Conservation (phyloP, 352 stramenopile species). For the Plasmopara muralis region DNA sequence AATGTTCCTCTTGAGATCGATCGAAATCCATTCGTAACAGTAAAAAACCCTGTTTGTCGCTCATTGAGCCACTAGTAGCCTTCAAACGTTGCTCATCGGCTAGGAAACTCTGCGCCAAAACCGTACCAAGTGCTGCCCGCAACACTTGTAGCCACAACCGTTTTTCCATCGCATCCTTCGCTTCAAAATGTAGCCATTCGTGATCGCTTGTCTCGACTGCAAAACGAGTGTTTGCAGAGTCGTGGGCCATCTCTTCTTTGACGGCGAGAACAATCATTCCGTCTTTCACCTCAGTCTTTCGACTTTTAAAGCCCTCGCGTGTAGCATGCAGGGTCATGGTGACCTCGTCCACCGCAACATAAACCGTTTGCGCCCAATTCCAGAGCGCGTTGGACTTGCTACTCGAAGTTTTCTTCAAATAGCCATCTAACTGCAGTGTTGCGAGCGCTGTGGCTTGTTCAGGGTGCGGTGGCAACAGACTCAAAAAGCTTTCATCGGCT, state of each 20-base stretch:
- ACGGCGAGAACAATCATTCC: conserved; percentile 31
- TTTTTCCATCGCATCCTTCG: conserved; percentile 30
- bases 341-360: conserved; percentile 42
- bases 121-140: conserved; percentile 42
- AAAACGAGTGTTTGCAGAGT: conserved; percentile 24
- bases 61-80: not conserved
- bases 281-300: conserved; percentile 11
- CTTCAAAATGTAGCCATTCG: conserved; percentile 40
- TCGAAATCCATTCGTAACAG: conserved; percentile 33
- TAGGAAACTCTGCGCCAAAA: conserved; percentile 41
- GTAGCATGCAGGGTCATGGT: conserved; percentile 46
- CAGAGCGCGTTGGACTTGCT: conserved; percentile 23
- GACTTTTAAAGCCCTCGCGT: conserved; percentile 52
- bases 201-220: conserved; percentile 50
- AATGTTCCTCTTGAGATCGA: conserved; percentile 15
- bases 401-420: conserved; percentile 24
- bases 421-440: conserved; percentile 37
- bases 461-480: conserved; percentile 24
- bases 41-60: conserved; percentile 23
- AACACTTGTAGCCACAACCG: conserved; percentile 44
- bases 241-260: conserved; percentile 22
- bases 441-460: conserved; percentile 26
- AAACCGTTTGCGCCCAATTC: conserved; percentile 32
- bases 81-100: conserved; percentile 19
- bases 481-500: conserved; percentile 26